Evolutionary conservation across 495 filamentous ascomycete species (phyloP), one percentile per base, ranked within the genome.

Genomic region (Penicillium maclennaniae): DNA sequence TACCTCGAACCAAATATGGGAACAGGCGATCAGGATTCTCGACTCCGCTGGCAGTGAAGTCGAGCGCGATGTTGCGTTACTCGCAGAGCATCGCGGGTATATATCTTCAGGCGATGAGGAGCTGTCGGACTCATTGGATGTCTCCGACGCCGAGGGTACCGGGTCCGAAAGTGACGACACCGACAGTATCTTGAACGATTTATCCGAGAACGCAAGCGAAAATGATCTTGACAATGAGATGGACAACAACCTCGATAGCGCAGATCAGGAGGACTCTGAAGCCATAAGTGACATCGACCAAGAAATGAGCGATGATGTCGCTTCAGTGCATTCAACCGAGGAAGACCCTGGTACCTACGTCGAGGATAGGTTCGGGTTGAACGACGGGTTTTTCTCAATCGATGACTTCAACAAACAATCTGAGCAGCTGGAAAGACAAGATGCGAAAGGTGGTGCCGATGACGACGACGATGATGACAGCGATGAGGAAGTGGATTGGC

Each of bases 361-460:
- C 12, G 69, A 81, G 45, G 86, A 89, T 59, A 72, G 70, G 15
- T 77, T 86, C 55, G 86, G 85, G 14, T 69, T 90, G 19, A 98
- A 98, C 65, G 93, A 98, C 62, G 93, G 91, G 4, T 98, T 98
- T 72, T 98, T 98, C 72, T 96, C 90, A 1, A 95, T 98, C 55
- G 91, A 97, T 54, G 85, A 96, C 46, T 98, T 98, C 79, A 98
- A 98, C 78, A 89, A 85, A 60, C 87, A 95, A 62, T 87, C 89
- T 5, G 88, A 95, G 60, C 81, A 85, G 52, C 79, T 95, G 28
- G 95, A 97, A 66, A 83, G 87, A 58, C 85, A 88, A 66, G 93
- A 97, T 72, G 77, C 67, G 15, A 70, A 75, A 47, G 87, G 84
- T 5, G 87, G 87, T 55, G 80, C 82, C 7, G 80, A 82, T 55